Base-by-base conservation (phyloP, 2,329 filamentous ascomycete species). In the Colletotrichum caudatum region DNA sequence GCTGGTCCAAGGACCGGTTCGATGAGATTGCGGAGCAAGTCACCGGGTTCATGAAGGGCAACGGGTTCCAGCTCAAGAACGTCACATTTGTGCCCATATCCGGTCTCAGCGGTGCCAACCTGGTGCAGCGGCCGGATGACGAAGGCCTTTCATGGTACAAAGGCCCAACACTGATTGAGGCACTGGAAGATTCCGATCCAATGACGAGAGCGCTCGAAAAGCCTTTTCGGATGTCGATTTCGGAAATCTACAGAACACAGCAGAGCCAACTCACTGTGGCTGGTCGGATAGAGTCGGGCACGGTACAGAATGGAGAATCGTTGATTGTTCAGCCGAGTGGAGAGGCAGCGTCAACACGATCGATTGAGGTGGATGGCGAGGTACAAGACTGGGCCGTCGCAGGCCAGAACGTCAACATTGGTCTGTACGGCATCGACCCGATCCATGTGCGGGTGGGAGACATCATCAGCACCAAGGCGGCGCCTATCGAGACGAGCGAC, bases 41-140 rank as follows among this genome's bases (percentile, higher is more conserved):
- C 74, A 90, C 89, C 0, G 91, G 93, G 0, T 98, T 99, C 79
- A 84, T 99, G 72, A 90, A 89, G 0, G 90, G 91, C 0, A 93
- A 95, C 0, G 94, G 94, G 1, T 99, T 98, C 78, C 89, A 92
- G 68, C 79, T 88, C 6, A 95, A 94, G 80, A 93, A 96, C 74
- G 87, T 98, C 66, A 90, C 90, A 26, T 97, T 97, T 77, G 88
- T 99, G 5, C 96, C 96, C 0, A 94, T 96, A 69, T 97, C 95
- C 0, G 96, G 96, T 1, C 87, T 98, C 1, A 90, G 91, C 53
- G 96, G 96, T 50, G 94, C 95, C 76, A 98, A 99, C 78, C 91
- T 99, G 64, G 89, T 90, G 14, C 85, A 83, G 39, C 85, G 83
- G 67, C 87, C 90, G 1, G 84, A 85, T 44, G 86, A 88, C 69